Evolutionary conservation across 1,139 yeast species (phyloP).

Genomic region (Pichia terricola): DNA sequence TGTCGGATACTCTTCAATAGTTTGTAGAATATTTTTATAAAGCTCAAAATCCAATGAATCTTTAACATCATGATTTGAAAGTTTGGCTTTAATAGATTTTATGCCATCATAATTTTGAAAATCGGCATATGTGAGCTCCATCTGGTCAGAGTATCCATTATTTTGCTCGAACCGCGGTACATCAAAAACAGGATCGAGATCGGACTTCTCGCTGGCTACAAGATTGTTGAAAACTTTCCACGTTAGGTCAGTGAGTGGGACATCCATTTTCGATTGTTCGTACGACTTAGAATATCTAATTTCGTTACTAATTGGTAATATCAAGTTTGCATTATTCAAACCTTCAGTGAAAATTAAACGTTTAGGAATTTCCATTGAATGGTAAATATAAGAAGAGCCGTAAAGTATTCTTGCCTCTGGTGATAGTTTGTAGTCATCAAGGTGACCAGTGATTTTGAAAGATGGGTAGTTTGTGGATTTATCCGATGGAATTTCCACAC

Average conservation of each 20-base stretch:
- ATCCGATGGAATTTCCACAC: slow-evolving; percentile 10
- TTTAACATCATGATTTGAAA: not conserved
- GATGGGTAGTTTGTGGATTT: slow-evolving; percentile 14
- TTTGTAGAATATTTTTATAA: slow-evolving; percentile 6
- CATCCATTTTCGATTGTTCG: too few relatives aligned
- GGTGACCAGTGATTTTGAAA: slow-evolving; percentile 14
- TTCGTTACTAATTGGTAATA: too few relatives aligned
- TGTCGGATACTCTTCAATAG: not conserved
- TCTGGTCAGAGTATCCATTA: too few relatives aligned
- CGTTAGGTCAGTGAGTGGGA: too few relatives aligned
- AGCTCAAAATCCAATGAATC: slow-evolving; percentile 13
- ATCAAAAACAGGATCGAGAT: not conserved
- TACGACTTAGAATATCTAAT: too few relatives aligned
- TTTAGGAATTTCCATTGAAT: slow-evolving; percentile 17
- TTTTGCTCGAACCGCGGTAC: too few relatives aligned
- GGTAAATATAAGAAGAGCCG: slow-evolving; percentile 21
- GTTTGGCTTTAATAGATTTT: not conserved
- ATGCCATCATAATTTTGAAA: not conserved
- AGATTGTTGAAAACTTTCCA: slow-evolving; percentile 3
- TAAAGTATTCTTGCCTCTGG: slow-evolving; percentile 19
- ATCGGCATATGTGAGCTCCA: too few relatives aligned
- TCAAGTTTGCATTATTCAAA: slow-evolving; percentile 1
- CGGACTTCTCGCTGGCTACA: not conserved
- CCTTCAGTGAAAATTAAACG: slow-evolving; percentile 18
- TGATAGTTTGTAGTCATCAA: slow-evolving; percentile 9